These are phyloP conservation scores for Cymbopogon citratus DNA, from an alignment of 176 grass and related monocot genomes.

Conservation along the genomic window DNA sequence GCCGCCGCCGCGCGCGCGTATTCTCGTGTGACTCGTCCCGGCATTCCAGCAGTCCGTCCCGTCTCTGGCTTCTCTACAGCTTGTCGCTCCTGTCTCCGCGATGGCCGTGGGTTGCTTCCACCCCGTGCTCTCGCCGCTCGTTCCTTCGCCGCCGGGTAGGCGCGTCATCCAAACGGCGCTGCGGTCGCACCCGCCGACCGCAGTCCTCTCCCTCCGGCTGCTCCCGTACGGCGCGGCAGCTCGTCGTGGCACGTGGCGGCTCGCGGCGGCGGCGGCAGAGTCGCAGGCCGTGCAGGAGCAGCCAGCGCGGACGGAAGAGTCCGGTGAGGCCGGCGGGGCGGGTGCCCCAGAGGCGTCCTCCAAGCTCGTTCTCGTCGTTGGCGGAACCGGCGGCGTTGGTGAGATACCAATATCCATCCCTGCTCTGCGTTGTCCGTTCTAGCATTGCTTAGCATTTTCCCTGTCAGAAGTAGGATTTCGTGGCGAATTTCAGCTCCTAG, in stretches of 20 bases:
- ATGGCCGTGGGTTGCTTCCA: slow-evolving; percentile 1
- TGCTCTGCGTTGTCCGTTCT: not conserved
- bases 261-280: slow-evolving; percentile 30
- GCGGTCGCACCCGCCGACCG: not conserved
- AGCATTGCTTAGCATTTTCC: not conserved
- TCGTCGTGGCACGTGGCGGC: not conserved
- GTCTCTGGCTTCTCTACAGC: not conserved
- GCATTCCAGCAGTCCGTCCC: not conserved
- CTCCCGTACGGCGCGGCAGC: not conserved
- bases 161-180: not conserved
- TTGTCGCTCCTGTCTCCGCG: not conserved
- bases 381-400: slow-evolving; percentile 85
- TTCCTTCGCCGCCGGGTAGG: not conserved
- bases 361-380: slow-evolving; percentile 74
- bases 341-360: slow-evolving; percentile 31
- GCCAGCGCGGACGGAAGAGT: not conserved
- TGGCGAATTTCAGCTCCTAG: not conserved
- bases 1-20: not conserved
- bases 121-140: slow-evolving; percentile 18
- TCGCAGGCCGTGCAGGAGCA: slow-evolving; percentile 41
- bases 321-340: not conserved
- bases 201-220: not conserved
- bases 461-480: not conserved
- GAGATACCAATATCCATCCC: not conserved
- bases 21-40: too few species aligned